Percentiles rank a stretch among this genome's conserved stretches.
These are phyloP conservation scores for Ascochyta pisi DNA, from an alignment of 2,329 filamentous ascomycete species.

Conservation along the genomic window DNA sequence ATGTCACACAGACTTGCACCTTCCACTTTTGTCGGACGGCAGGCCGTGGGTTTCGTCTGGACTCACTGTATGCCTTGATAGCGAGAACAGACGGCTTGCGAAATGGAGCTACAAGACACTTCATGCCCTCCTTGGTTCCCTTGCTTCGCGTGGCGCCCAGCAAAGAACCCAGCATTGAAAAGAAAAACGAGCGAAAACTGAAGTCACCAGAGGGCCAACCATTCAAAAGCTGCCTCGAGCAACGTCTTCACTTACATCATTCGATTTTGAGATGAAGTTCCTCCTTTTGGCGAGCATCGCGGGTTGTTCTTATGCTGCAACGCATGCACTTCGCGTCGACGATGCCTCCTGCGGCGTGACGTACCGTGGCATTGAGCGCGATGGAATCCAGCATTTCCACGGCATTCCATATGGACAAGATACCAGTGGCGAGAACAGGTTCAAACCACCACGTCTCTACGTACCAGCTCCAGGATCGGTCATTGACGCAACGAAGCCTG, in stretches of 20 bases:
- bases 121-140: slow-evolving; percentile 5
- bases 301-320: slow-evolving; percentile 11
- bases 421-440: slow-evolving; percentile 55
- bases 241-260: not conserved
- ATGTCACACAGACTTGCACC: slow-evolving; percentile 14
- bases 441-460: slow-evolving; percentile 54
- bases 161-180: not conserved
- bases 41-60: slow-evolving; percentile 2
- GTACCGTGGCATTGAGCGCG: slow-evolving; percentile 54
- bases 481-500: slow-evolving; percentile 51
- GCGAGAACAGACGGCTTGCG: slow-evolving; percentile 1
- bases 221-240: not conserved
- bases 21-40: slow-evolving; percentile 5
- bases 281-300: slow-evolving; percentile 14
- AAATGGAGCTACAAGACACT: slow-evolving; percentile 9
- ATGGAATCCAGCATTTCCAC: slow-evolving; percentile 57
- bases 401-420: slow-evolving; percentile 58
- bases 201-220: not conserved
- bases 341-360: slow-evolving; percentile 39
- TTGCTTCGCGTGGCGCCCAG: slow-evolving; percentile 12
- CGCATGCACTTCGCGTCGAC: slow-evolving; percentile 10
- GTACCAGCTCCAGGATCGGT: slow-evolving; percentile 40
- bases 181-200: not conserved
- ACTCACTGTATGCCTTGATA: slow-evolving; percentile 4
- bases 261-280: slow-evolving; percentile 16